These are phyloP conservation scores for Tetrahymena elliotti DNA, from an alignment of 73 alveolate genomes.

Conservation along the genomic window DNA sequence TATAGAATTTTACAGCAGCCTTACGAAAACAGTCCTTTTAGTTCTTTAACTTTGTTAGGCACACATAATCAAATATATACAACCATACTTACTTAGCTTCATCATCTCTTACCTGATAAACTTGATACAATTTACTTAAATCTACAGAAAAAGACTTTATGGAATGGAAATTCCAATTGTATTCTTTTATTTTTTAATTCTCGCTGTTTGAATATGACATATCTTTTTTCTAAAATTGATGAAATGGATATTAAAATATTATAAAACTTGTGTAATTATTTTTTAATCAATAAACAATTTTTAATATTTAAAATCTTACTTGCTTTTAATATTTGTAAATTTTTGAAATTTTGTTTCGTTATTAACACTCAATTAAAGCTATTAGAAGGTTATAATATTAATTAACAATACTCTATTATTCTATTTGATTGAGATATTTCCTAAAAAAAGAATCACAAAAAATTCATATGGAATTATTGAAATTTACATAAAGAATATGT, in stretches of 20 bases:
- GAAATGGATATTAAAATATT: no score
- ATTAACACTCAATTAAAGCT: not conserved
- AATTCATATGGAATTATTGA: no score
- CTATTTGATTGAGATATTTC: not conserved
- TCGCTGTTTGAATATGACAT: not conserved
- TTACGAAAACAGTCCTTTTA: not conserved
- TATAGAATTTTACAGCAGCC: not conserved
- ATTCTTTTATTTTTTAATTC: not conserved
- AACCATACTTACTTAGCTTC: not conserved
- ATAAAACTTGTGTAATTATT: no score
- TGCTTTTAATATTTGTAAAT: no score
- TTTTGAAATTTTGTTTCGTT: not conserved
- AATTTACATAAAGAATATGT: no score
- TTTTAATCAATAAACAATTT: no score
- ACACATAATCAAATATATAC: not conserved
- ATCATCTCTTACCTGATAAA: not conserved
- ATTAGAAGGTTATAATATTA: not conserved
- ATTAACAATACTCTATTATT: no score
- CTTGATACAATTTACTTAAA: not conserved
- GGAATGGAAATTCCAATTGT: not conserved
- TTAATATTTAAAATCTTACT: no score
- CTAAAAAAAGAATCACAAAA: no score
- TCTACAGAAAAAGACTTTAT: not conserved
- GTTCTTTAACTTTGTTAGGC: not conserved
- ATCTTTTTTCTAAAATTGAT: no score